These are phyloP conservation scores for Lachancea lanzarotensis DNA, from an alignment of 805 yeast genomes.

Conservation along the genomic window DNA sequence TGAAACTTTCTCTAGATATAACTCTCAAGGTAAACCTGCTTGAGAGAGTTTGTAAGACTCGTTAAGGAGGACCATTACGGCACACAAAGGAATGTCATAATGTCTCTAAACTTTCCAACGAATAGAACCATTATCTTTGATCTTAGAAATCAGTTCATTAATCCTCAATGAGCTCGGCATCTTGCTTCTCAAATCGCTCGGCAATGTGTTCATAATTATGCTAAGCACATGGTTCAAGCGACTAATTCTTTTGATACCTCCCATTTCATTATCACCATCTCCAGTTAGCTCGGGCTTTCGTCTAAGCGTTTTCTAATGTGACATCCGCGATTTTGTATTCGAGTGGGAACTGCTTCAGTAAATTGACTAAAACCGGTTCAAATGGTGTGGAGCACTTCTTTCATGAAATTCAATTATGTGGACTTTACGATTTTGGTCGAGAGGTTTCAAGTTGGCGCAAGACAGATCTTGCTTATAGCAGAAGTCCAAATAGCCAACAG, in stretches of 20 bases:
- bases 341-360: neutral
- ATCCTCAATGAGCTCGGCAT: neutral
- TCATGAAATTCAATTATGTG: too few relatives aligned
- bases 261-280: conserved; percentile 1
- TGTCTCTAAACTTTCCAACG: neutral
- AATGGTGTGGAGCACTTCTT: too few relatives aligned
- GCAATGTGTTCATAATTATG: conserved; percentile 2
- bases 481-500: conserved; percentile 7
- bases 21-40: neutral
- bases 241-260: conserved; percentile 4
- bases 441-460: conserved; percentile 3
- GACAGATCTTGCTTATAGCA: conserved; percentile 1
- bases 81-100: neutral
- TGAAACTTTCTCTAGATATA: neutral
- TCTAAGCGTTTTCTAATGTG: conserved; percentile 3
- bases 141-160: neutral
- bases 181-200: conserved; percentile 1
- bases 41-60: neutral
- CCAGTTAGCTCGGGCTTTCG: neutral
- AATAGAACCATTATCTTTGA: neutral
- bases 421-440: neutral
- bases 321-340: conserved; percentile 2
- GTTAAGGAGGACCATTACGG: neutral
- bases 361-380: too few relatives aligned
- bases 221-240: conserved; percentile 5